Base-by-base conservation (phyloP, 140 eudicot species). In the Bidens hawaiensis region DNA sequence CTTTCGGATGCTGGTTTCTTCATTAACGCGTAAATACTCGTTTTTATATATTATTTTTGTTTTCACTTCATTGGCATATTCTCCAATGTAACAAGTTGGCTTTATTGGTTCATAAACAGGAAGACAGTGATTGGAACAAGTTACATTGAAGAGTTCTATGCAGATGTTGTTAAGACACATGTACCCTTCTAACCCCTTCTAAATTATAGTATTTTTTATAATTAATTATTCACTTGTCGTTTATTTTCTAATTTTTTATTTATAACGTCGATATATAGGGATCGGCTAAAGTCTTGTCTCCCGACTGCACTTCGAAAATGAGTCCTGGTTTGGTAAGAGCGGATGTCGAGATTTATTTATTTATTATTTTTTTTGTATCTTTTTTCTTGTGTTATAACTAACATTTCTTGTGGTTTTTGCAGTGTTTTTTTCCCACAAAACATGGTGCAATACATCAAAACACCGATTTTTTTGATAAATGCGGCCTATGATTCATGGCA, bases 401-500 rank as follows among this genome's bases (percentile, higher is more conserved):
- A 49, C 63, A 31, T 31, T 57, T 57, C 4, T 38, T 47, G 4
- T 61, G 2, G 14, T 64, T 47, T 73, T 38, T 75, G 79, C 82
- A 93, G 99, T 93, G 99, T n/a, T 36, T 88, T 94, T 71, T 94
- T 94, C 79, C 99, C 99, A 11, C 90, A 94, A 69, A 67, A 94
- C 68, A 51, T 72, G 68, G 94, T 73, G 41, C 82, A 58, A 33
- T 60, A 63, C 64, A 82, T 85, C 34, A 64, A 58, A 45, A 94
- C 97, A 6, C 95, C 96, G 6, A 71, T 88, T 7, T 88, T 94
- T 64, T 34, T 94, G 14, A 65, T 83, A 33, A 94, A 94, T 33
- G 94, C 99, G 0, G 97, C 97, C 57, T 88, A 88, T 71, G 99
- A 94, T 76, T 85, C 99, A 75, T 94, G 97, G 99, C 99, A 94